Conservation (phyloP, 2,329 filamentous ascomycete genomes). For the Verticillium nonalfalfae region DNA sequence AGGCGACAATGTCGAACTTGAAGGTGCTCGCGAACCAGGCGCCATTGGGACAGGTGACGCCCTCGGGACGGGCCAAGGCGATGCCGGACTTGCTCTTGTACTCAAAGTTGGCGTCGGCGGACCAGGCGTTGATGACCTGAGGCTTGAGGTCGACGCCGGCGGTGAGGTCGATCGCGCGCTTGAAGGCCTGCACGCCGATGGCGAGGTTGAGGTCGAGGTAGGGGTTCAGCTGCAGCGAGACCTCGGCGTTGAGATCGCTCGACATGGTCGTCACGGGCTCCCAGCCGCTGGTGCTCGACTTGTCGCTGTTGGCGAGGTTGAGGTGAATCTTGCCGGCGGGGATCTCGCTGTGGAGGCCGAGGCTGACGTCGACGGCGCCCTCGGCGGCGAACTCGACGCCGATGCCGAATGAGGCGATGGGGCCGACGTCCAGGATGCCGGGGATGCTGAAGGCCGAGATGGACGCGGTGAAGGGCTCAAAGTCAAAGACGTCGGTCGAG, state of each 20-base stretch:
- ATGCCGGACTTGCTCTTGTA: constrained; percentile 6
- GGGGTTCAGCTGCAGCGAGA: constrained; percentile 26
- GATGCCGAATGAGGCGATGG: constrained; percentile 25
- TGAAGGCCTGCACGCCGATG: constrained; percentile 20
- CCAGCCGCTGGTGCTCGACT: constrained; percentile 24
- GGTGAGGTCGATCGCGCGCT: constrained; percentile 18
- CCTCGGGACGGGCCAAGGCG: constrained; percentile 2
- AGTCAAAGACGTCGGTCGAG: constrained; percentile 22
- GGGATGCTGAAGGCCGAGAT: constrained; percentile 29
- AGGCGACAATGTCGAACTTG: constrained; percentile 7
- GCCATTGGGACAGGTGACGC: constrained; percentile 7
- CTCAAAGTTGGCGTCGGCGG: constrained; percentile 4
- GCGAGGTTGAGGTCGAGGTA: constrained; percentile 25
- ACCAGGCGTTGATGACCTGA: constrained; percentile 26
- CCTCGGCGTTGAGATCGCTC: constrained; percentile 21
- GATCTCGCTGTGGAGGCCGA: constrained; percentile 18
- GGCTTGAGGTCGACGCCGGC: constrained; percentile 26
- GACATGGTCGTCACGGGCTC: constrained; percentile 22
- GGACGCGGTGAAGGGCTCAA: constrained; percentile 25
- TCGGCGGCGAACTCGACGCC: constrained; percentile 25
- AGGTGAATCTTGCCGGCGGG: constrained; percentile 27
- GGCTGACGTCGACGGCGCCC: constrained; percentile 18
- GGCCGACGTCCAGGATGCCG: constrained; percentile 27
- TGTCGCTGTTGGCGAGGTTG: constrained; percentile 21
- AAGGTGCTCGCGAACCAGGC: constrained; percentile 12